Evolutionary conservation across 2,329 filamentous ascomycete species (phyloP).

Genomic region (Colletotrichum cereale): DNA sequence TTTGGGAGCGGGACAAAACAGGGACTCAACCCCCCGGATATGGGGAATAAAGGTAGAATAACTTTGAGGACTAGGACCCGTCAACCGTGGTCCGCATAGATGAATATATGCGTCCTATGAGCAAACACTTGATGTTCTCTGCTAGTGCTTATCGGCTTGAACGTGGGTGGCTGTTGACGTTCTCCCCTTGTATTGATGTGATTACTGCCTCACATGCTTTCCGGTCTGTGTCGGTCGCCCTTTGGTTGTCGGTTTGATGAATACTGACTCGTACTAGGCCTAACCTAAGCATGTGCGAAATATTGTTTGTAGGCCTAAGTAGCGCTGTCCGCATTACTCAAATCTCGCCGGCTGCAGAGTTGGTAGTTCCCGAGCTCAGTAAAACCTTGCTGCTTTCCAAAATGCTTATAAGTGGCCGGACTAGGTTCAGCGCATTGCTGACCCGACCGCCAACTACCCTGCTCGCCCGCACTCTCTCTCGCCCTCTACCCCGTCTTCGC

Average conservation of each 20-base stretch:
- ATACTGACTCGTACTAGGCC: background rate
- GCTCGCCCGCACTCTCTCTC: background rate
- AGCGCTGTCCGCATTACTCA: background rate
- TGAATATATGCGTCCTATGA: conserved; percentile 32
- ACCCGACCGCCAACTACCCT: background rate
- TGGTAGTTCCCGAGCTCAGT: background rate
- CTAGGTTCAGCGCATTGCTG: background rate
- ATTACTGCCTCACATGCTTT: background rate
- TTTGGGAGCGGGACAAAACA: conserved; percentile 28
- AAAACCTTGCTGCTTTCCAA: background rate
- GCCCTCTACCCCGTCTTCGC: background rate
- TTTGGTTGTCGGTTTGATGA: background rate
- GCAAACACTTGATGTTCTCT: background rate
- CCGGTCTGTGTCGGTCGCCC: background rate
- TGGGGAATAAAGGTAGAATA: conserved; percentile 33
- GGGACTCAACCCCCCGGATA: conserved; percentile 38
- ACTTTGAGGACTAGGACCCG: conserved; percentile 48
- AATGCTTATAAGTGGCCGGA: background rate
- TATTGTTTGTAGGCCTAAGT: background rate
- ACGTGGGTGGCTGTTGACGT: background rate
- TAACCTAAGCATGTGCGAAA: background rate
- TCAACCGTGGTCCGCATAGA: conserved; percentile 57
- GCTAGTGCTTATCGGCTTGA: background rate
- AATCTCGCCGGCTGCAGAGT: background rate
- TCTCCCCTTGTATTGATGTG: background rate